Conservation (phyloP, 371 early-diverging fungal genomes). For the Mucor indicus region DNA sequence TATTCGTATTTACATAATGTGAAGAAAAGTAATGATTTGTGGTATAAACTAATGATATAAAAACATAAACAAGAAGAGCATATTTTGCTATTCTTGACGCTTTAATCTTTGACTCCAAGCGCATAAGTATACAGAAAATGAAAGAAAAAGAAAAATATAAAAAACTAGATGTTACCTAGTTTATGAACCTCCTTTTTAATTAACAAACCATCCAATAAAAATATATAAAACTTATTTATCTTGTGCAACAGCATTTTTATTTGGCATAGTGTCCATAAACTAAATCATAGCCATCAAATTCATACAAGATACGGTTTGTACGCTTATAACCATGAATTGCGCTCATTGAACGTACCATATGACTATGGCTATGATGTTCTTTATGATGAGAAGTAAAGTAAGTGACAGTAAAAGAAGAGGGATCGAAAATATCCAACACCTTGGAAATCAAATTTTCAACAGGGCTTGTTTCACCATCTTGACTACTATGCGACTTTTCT, state of each 20-base stretch:
- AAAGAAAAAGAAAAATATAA: neutral
- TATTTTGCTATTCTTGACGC: conserved; percentile 20
- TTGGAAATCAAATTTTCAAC: conserved; percentile 63
- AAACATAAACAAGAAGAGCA: conserved; percentile 12
- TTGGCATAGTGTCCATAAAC: conserved; percentile 66
- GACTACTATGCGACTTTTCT: conserved; percentile 23
- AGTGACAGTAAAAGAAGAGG: conserved; percentile 80
- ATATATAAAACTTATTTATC: neutral
- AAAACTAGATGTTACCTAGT: too few relatives aligned
- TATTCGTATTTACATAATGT: conserved; percentile 6
- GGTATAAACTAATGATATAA: conserved; percentile 18
- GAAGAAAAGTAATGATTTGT: conserved; percentile 21
- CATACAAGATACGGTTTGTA: conserved; percentile 71
- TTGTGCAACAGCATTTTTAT: conserved; percentile 6
- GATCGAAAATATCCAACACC: conserved; percentile 80
- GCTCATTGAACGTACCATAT: conserved; percentile 43
- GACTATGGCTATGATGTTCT: conserved; percentile 32
- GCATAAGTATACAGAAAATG: conserved; percentile 15
- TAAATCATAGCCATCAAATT: conserved; percentile 76
- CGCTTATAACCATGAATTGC: conserved; percentile 56
- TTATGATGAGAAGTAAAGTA: conserved; percentile 65
- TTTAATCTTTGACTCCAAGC: conserved; percentile 23
- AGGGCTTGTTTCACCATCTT: conserved; percentile 37
- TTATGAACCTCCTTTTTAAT: too few relatives aligned
- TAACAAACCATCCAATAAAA: neutral